A percentile compares a stretch with the other conserved stretches of the same genome.
Evolutionary conservation across 1,284 basidiomycete species (phyloP).

Genomic region (Phylloboletellus chloephorus): DNA sequence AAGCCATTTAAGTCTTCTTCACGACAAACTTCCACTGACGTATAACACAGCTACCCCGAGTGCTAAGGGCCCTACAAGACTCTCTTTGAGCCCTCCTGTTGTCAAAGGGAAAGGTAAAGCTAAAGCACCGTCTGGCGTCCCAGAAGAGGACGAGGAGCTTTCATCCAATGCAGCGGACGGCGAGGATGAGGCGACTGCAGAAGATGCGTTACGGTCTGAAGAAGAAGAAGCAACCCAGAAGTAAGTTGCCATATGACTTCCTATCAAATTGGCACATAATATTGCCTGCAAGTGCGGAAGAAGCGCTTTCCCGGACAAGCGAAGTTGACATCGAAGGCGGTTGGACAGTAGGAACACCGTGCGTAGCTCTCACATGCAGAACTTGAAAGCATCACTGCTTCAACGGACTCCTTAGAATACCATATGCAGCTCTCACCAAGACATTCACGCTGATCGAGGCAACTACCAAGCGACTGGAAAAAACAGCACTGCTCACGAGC

Average conservation of each 20-base stretch:
- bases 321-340: slow-evolving; percentile 79
- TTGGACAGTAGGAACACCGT: slow-evolving; percentile 88
- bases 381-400: background rate
- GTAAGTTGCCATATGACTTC: slow-evolving; percentile 36
- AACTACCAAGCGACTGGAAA: slow-evolving; percentile 95
- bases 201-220: slow-evolving; percentile 31
- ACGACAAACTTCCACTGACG: slow-evolving; percentile 1
- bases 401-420: slow-evolving; percentile 55
- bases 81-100: slow-evolving; percentile 8
- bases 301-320: slow-evolving; percentile 53
- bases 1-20: background rate
- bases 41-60: slow-evolving; percentile 3
- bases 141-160: slow-evolving; percentile 38
- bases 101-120: slow-evolving; percentile 25
- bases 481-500: slow-evolving; percentile 82
- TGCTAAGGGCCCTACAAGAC: slow-evolving; percentile 15
- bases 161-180: slow-evolving; percentile 43
- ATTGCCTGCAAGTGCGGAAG: slow-evolving; percentile 55
- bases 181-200: slow-evolving; percentile 50
- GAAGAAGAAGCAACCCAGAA: slow-evolving; percentile 50
- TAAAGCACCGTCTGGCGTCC: slow-evolving; percentile 17
- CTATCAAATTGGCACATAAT: slow-evolving; percentile 2
- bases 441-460: slow-evolving; percentile 89
- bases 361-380: slow-evolving; percentile 31
- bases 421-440: slow-evolving; percentile 88